These are phyloP conservation scores for Dictyostelium capitatum DNA, from an alignment of 78 protist genomes.

Conservation along the genomic window DNA sequence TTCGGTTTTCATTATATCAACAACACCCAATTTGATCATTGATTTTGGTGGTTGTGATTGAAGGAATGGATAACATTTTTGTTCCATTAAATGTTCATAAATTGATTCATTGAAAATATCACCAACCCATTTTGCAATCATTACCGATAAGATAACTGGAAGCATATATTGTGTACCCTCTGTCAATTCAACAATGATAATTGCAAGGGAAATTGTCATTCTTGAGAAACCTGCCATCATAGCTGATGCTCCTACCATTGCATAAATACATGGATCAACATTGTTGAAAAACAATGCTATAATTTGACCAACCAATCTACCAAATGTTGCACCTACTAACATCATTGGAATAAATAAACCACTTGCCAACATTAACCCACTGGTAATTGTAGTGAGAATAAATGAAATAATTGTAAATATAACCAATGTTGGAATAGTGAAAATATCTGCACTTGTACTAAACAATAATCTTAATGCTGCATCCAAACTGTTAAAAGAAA, in stretches of 20 bases:
- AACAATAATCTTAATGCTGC: conserved; percentile 80
- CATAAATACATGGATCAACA: conserved; percentile 82
- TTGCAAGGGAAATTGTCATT: conserved; percentile 92
- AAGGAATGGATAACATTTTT: conserved; percentile 90
- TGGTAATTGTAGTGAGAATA: conserved; percentile 83
- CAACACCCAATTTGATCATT: conserved; percentile 59
- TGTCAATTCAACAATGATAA: conserved; percentile 92
- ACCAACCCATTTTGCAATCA: conserved; percentile 91
- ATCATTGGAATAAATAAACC: conserved; percentile 95
- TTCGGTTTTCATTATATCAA: conserved; percentile 76
- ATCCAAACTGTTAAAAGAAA: conserved; percentile 84
- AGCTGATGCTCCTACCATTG: conserved; percentile 95
- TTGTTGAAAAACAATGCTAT: conserved; percentile 29
- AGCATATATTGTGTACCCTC: conserved; percentile 82
- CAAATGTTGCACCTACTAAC: conserved; percentile 91
- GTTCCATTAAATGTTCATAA: conserved; percentile 86
- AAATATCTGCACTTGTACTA: conserved; percentile 25
- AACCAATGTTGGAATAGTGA: conserved; percentile 74
- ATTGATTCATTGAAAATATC: conserved; percentile 83
- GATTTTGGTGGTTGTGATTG: conserved; percentile 84
- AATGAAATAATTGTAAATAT: conserved; percentile 82
- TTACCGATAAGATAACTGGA: conserved; percentile 88
- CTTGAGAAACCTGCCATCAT: conserved; percentile 94
- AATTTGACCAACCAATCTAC: conserved; percentile 89
- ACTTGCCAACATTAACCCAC: conserved; percentile 89